phyloP scores from a whole-genome alignment of 176 grass and related monocot species.

The Guadua angustifolia region DNA sequence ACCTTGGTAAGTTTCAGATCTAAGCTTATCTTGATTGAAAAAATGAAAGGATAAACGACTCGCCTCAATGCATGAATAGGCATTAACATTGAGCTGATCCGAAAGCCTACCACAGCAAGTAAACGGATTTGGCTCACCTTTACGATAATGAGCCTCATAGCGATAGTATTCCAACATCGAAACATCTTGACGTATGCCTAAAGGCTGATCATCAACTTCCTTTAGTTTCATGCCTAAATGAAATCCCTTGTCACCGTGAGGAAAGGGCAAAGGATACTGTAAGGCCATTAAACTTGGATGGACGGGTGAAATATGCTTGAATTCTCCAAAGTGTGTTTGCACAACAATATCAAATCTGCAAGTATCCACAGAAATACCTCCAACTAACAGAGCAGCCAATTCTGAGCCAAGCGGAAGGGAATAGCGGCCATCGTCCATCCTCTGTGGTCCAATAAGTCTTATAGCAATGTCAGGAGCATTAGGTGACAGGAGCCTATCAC shows the following conservation, averaged over 20 bases:
- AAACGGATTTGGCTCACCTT: no score
- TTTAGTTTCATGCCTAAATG: not conserved
- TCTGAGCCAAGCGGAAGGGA: no score
- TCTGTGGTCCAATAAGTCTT: not conserved
- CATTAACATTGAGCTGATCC: not conserved
- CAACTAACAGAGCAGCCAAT: no score
- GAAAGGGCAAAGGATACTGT: not conserved
- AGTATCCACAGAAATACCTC: no score
- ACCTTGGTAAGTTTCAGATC: not conserved
- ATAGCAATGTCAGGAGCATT: not conserved
- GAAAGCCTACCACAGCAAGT: no score
- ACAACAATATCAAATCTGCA: no score
- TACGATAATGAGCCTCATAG: not conserved
- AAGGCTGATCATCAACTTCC: not conserved
- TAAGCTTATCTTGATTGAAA: not conserved
- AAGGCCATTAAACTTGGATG: not conserved
- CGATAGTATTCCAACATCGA: no score
- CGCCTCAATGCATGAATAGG: no score
- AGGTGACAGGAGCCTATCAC: not conserved
- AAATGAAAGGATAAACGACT: not conserved
- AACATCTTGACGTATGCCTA: no score
- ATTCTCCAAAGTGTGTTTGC: no score
- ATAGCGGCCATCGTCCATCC: accelerated
- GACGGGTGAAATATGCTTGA: no score
- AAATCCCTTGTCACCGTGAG: not conserved